phyloP scores from a whole-genome alignment of 331 rosid species.

The Spiraea crenata region DNA sequence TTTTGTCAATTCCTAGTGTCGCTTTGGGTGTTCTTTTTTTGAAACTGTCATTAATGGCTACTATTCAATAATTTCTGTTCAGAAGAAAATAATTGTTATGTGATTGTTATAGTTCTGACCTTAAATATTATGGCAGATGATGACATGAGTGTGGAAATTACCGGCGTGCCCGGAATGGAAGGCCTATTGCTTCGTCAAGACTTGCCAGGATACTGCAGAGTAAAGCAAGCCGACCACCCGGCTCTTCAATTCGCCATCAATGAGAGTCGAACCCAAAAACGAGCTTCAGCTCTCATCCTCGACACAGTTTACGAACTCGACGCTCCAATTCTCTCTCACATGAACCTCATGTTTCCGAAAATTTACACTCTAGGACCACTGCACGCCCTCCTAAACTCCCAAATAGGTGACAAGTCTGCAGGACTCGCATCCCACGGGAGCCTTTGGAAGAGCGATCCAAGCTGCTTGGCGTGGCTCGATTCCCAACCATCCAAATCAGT shows the following conservation, averaged over 20 bases:
- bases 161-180: conserved; percentile 37
- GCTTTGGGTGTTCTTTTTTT: too few species aligned
- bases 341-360: not conserved
- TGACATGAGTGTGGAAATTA: conserved; percentile 40
- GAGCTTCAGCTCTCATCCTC: conserved; percentile 27
- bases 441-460: conserved; percentile 34
- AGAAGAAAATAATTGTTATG: too few species aligned
- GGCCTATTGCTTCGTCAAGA: conserved; percentile 41
- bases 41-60: too few species aligned
- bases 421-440: not conserved
- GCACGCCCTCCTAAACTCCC: conserved; percentile 29
- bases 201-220: conserved; percentile 37
- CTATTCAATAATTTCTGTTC: too few species aligned
- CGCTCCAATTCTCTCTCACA: conserved; percentile 14
- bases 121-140: not conserved
- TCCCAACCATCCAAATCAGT: conserved; percentile 30
- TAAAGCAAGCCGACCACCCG: not conserved
- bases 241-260: not conserved
- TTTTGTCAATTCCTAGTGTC: too few species aligned
- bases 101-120: too few species aligned
- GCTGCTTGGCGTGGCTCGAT: conserved; percentile 47
- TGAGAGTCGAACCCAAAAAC: not conserved
- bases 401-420: not conserved
- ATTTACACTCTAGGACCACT: conserved; percentile 38
- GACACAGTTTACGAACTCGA: conserved; percentile 54